phyloP scores from a whole-genome alignment of 495 filamentous ascomycete species.

The Daldinia bambusicola region DNA sequence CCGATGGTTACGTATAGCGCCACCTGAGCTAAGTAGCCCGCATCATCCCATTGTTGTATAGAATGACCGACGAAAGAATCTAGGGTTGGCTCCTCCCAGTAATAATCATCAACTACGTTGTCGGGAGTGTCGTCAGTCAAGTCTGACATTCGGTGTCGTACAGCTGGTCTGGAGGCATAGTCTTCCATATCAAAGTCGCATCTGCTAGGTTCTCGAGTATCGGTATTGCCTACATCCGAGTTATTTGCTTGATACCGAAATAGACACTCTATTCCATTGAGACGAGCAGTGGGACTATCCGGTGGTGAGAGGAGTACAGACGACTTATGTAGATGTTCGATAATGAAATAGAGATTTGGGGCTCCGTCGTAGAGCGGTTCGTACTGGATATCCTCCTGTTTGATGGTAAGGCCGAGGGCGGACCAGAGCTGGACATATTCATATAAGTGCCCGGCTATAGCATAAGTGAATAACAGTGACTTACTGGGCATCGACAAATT shows the following conservation, averaged over 20 bases:
- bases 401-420: slow-evolving; percentile 36
- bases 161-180: not conserved
- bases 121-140: slow-evolving; percentile 5
- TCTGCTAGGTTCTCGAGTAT: slow-evolving; percentile 1
- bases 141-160: slow-evolving; percentile 20
- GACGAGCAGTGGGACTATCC: slow-evolving; percentile 45
- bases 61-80: not conserved
- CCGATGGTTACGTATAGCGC: slow-evolving; percentile 51
- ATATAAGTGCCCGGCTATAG: slow-evolving; percentile 27
- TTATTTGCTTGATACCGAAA: slow-evolving; percentile 31
- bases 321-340: slow-evolving; percentile 47
- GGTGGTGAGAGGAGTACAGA: slow-evolving; percentile 46
- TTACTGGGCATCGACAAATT: slow-evolving; percentile 42
- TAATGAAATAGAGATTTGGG: slow-evolving; percentile 47
- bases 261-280: slow-evolving; percentile 49
- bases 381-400: slow-evolving; percentile 39
- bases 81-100: not conserved
- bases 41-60: slow-evolving; percentile 39
- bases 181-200: not conserved
- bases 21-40: slow-evolving; percentile 45
- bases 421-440: slow-evolving; percentile 39
- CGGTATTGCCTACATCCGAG: not conserved
- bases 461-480: not conserved
- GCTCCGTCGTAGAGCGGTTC: slow-evolving; percentile 32
- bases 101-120: not conserved